A percentile compares a stretch with the other conserved stretches of the same genome.
phyloP scores from a whole-genome alignment of 164 flowering plant genomes.

The Hamamelis virginiana region DNA sequence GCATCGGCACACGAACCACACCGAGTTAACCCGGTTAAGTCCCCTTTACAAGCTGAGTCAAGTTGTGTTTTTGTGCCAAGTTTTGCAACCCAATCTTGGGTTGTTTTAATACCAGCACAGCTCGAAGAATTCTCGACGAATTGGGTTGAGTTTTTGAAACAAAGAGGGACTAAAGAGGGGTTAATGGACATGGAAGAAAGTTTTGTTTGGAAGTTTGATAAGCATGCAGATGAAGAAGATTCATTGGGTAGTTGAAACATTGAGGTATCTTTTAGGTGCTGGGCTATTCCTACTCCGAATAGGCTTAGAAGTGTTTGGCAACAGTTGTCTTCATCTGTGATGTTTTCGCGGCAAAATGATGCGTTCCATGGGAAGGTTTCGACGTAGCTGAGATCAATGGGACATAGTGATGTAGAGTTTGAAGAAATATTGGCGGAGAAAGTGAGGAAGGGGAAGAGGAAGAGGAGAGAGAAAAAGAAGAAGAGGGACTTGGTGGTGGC shows the following conservation, averaged over 20 bases:
- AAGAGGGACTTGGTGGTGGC: slow-evolving; percentile 3
- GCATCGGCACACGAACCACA: slow-evolving; percentile 43
- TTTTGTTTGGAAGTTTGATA: slow-evolving; percentile 23
- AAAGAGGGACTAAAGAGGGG: slow-evolving; percentile 21
- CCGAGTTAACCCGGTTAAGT: slow-evolving; percentile 24
- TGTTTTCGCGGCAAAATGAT: slow-evolving; percentile 25
- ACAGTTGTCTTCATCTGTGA: slow-evolving; percentile 17
- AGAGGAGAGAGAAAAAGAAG: slow-evolving; percentile 8
- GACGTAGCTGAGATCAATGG: slow-evolving; percentile 48
- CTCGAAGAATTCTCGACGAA: slow-evolving; percentile 28
- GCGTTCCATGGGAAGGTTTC: slow-evolving; percentile 48
- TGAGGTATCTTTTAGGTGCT: slow-evolving; percentile 36
- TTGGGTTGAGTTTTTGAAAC: slow-evolving; percentile 26
- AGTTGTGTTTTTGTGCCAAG: slow-evolving; percentile 16
- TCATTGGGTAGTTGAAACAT: slow-evolving; percentile 30
- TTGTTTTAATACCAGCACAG: slow-evolving; percentile 30
- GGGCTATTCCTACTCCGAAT: slow-evolving; percentile 40
- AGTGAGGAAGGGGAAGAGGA: slow-evolving; percentile 12
- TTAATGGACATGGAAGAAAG: slow-evolving; percentile 20
- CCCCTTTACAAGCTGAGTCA: slow-evolving; percentile 28
- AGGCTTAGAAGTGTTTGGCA: slow-evolving; percentile 42
- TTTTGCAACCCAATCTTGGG: slow-evolving; percentile 32
- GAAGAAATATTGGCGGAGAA: slow-evolving; percentile 9
- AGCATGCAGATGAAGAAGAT: slow-evolving; percentile 30
- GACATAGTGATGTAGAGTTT: slow-evolving; percentile 41